phyloP scores from a whole-genome alignment of 768 basidiomycete genomes.

The Phanerochaete carnosa region DNA sequence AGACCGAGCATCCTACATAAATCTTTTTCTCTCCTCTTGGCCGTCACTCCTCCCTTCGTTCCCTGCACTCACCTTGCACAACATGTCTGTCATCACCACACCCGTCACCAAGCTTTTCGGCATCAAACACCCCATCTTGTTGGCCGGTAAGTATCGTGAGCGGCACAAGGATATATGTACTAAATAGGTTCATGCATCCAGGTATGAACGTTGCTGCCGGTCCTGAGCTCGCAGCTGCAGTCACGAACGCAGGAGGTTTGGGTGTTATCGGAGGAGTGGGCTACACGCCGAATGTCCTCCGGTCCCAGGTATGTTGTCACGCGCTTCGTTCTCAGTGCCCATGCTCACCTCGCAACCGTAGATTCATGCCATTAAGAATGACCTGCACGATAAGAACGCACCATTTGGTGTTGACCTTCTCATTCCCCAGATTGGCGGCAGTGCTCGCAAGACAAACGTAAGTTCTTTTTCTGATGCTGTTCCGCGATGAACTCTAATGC shows the following conservation, averaged over 20 bases:
- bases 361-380: constrained; percentile 72
- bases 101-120: constrained; percentile 88
- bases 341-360: constrained; percentile 24
- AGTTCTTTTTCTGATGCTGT: constrained; percentile 5
- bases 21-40: neutral
- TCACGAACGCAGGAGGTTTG: constrained; percentile 90
- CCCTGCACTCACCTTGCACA: neutral
- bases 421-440: constrained; percentile 83
- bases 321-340: neutral
- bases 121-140: constrained; percentile 83
- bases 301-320: constrained; percentile 54
- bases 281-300: constrained; percentile 78
- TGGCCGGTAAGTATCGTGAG: constrained; percentile 53
- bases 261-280: constrained; percentile 92
- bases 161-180: no score
- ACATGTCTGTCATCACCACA: constrained; percentile 68
- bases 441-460: constrained; percentile 89
- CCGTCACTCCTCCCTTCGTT: neutral
- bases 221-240: constrained; percentile 87
- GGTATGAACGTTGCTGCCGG: constrained; percentile 69
- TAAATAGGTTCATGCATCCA: constrained; percentile 16
- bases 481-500: neutral
- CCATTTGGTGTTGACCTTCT: constrained; percentile 93
- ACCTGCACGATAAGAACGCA: constrained; percentile 67
- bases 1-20: neutral